phyloP scores from a whole-genome alignment of 257 asterid species.

The Nicotiana attenuata region DNA sequence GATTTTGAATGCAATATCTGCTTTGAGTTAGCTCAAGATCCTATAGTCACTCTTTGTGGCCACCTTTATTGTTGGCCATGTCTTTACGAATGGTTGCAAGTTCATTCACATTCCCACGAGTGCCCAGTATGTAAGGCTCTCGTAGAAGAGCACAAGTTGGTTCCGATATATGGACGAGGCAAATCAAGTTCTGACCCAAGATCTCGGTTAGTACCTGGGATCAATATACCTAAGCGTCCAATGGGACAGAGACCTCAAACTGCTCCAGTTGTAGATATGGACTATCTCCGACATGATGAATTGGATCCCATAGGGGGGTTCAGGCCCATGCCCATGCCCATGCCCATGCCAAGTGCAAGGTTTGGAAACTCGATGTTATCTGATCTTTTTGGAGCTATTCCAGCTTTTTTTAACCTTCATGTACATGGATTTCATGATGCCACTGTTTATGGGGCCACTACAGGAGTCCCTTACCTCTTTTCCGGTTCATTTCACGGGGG shows the following conservation, averaged over 20 bases:
- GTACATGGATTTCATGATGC: constrained; percentile 69
- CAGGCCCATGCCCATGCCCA: constrained; percentile 41
- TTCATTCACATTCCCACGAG: constrained; percentile 73
- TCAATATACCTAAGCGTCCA: constrained; percentile 61
- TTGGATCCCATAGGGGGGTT: constrained; percentile 39
- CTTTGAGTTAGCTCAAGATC: constrained; percentile 85
- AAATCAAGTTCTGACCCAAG: constrained; percentile 52
- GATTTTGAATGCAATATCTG: constrained; percentile 90
- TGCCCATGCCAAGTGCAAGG: constrained; percentile 60
- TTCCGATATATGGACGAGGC: constrained; percentile 91
- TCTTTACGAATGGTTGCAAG: constrained; percentile 81
- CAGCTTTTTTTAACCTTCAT: constrained; percentile 61
- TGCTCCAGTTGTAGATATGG: constrained; percentile 47
- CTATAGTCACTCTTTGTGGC: constrained; percentile 88
- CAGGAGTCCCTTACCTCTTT: constrained; percentile 63
- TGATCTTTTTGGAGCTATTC: constrained; percentile 50
- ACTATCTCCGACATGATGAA: constrained; percentile 44
- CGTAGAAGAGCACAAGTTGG: constrained; percentile 62
- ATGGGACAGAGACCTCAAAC: constrained; percentile 65
- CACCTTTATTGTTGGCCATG: constrained; percentile 98
- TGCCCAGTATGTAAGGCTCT: constrained; percentile 91
- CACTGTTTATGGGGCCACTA: constrained; percentile 72
- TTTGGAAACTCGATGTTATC: constrained; percentile 57
- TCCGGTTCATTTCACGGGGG: constrained; percentile 74
- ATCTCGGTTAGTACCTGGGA: constrained; percentile 33